A percentile compares a stretch with the other conserved stretches of the same genome.
Evolutionary conservation across 2,329 filamentous ascomycete genomes (phyloP).

Genomic region (Huntiella abstrusa): DNA sequence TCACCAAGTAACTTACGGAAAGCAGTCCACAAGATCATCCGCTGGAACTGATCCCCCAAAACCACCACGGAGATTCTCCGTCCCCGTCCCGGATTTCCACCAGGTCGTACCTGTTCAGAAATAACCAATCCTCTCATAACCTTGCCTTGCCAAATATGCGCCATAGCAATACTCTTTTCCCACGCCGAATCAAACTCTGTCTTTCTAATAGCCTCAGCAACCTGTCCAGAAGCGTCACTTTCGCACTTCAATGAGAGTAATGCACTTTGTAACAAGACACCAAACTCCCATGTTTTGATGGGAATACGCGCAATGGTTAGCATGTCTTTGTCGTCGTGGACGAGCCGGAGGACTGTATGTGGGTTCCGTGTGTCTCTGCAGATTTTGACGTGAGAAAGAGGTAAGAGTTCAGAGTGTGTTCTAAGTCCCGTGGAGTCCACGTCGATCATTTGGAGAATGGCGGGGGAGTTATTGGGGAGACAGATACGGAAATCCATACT

Average conservation of each 20-base stretch:
- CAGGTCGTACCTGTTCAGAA: too few species aligned
- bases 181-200: conserved; percentile 18
- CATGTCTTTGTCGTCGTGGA: too few species aligned
- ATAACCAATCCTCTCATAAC: conserved; percentile 31
- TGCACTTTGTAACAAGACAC: conserved; percentile 16
- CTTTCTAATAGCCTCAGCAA: conserved; percentile 15
- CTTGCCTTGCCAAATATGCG: conserved; percentile 32
- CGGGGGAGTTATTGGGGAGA: too few species aligned
- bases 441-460: too few species aligned
- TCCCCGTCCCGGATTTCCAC: conserved; percentile 15
- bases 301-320: too few species aligned
- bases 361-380: too few species aligned
- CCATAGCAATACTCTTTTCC: conserved; percentile 19
- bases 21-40: conserved; percentile 31
- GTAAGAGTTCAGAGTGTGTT: too few species aligned
- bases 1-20: conserved; percentile 28
- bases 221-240: not conserved
- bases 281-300: conserved; percentile 1
- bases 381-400: too few species aligned
- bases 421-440: too few species aligned
- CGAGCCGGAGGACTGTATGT: too few species aligned
- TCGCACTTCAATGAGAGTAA: conserved; percentile 27
- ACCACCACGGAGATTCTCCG: conserved; percentile 39
- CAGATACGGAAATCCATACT: too few species aligned
- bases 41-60: not conserved